Evolutionary conservation across 768 basidiomycete species (phyloP), one percentile per base, ranked within the genome.

Genomic region (Termitomyces eurrhizus): DNA sequence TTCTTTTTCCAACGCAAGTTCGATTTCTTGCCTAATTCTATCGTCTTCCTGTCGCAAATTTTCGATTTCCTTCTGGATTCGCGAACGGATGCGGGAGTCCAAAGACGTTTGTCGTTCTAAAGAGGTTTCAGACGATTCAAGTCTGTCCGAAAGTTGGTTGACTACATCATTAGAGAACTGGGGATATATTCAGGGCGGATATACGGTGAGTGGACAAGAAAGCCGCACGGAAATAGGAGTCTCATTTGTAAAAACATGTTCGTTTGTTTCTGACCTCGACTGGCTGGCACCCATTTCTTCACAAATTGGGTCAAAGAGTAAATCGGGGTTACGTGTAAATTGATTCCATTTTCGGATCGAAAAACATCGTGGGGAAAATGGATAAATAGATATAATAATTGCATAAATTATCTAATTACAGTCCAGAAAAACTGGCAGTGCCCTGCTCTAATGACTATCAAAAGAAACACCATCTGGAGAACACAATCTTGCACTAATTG

Each of bases 141-240:
- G 71, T 60, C 81, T 77, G 74, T 92, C 87, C 21, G 86, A 79
- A 63, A 95, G 87, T 59, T 88, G 85, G 77, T 89, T 85, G 69
- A 95, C 86, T 59, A 95, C 85, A 72, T 89, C 85, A 51, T 83
- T 83, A n/a, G 90, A 90, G 75, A 95, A 91, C 92, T 95, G 66
- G 55, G 44, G 41, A 21, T 13, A 33, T 11, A 57, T 50, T 57
- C 7, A 55, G 53, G 11, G 7, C 7, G 60, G 24, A 18, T 13
- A 49, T 36, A 54, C 7, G 41, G 33, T 21, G 35, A n/a, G n/a
- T 18, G 13, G 36, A 36, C 26, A 18, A 52, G 37, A 8, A 37
- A 21, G 69, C 77, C 77, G 51, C 61, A 85, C 85, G 63, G 85
- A 79, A 62, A 87, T 80, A 16, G 82, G 76, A 1, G 77, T 78